Percentiles rank a stretch among this genome's conserved stretches.
Evolutionary conservation across 169 alveolate species (phyloP).

Genomic region (Eimeria necatrix): DNA sequence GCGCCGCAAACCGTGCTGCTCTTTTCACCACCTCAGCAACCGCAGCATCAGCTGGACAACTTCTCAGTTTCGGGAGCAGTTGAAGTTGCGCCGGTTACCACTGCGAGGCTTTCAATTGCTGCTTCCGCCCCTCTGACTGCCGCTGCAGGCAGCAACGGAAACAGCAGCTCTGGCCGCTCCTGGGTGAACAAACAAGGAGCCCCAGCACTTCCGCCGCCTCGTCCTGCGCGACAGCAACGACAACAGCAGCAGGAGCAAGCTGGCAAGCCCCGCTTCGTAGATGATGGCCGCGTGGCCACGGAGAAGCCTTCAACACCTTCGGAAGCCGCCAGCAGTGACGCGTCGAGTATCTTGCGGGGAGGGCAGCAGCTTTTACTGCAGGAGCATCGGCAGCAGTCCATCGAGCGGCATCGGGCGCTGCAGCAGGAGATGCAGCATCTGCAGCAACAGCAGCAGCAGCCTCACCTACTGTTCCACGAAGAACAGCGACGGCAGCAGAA

Average conservation of each 20-base stretch:
- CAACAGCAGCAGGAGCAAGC: conserved; percentile 43
- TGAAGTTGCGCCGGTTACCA: neutral
- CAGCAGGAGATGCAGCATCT: neutral
- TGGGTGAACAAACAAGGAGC: neutral
- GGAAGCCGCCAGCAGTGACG: conserved; percentile 24
- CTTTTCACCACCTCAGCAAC: neutral
- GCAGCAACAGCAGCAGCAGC: conserved; percentile 25
- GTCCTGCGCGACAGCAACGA: conserved; percentile 35
- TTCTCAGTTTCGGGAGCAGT: neutral
- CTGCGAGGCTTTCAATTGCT: neutral
- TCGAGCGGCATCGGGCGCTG: neutral
- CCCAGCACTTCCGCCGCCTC: neutral
- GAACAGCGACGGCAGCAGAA: neutral
- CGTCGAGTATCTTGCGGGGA: neutral
- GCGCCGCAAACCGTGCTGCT: neutral
- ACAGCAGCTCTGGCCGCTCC: neutral
- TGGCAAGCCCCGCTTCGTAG: neutral
- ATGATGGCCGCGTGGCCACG: conserved; percentile 48
- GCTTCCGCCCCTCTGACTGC: conserved; percentile 27
- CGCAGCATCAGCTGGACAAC: conserved; percentile 16
- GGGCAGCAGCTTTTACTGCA: conserved; percentile 2
- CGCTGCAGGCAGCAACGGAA: neutral
- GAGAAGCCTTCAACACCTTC: conserved; percentile 62
- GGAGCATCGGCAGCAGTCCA: neutral
- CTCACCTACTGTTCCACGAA: neutral